Conservation (phyloP, 495 filamentous ascomycete species). For the Trichoderma virens region DNA sequence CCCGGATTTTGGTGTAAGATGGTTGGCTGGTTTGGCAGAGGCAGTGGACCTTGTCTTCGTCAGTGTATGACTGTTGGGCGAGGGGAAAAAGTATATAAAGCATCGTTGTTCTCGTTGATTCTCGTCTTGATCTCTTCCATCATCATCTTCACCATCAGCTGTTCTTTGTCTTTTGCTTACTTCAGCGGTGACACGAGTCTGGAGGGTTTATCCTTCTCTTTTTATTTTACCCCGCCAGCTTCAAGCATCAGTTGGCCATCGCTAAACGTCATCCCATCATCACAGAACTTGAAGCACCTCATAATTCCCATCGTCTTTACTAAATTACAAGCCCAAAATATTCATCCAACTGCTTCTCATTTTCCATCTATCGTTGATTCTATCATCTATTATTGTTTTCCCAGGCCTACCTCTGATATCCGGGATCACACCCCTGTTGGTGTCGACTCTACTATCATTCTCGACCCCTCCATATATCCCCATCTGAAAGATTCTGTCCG, state of each 20-base stretch:
- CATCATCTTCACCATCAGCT: neutral
- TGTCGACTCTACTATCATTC: no score
- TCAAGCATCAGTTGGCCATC: no score
- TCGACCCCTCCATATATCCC: no score
- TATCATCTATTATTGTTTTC: no score
- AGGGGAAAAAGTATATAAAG: neutral
- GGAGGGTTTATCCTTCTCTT: no score
- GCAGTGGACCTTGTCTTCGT: neutral
- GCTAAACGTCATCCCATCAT: neutral
- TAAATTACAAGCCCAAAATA: neutral
- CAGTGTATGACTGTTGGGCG: neutral
- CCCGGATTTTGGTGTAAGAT: neutral
- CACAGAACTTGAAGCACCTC: neutral
- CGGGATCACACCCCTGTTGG: no score
- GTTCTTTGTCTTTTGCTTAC: neutral
- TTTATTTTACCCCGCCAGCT: no score
- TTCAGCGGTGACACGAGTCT: no score
- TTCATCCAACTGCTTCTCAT: neutral
- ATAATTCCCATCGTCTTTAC: neutral
- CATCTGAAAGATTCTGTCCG: no score
- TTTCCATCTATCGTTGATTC: neutral
- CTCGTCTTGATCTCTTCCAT: neutral
- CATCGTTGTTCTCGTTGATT: neutral
- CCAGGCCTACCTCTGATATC: no score
- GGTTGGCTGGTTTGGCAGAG: conserved; percentile 3